These are phyloP conservation scores for Thraustochytrium striatum DNA, from an alignment of 352 stramenopile species.

Conservation along the genomic window DNA sequence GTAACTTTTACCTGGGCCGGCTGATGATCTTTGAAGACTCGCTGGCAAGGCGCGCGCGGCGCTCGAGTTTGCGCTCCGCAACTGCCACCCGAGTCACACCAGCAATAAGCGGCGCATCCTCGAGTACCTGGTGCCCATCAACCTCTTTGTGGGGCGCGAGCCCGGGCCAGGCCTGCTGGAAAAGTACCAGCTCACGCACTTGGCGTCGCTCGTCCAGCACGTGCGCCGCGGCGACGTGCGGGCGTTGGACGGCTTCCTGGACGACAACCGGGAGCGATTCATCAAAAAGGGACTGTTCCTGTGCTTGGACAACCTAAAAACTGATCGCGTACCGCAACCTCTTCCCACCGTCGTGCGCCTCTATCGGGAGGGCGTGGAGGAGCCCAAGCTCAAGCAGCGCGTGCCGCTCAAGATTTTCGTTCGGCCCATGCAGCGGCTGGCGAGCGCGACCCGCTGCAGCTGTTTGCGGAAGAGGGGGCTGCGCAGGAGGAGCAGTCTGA, in stretches of 20 bases:
- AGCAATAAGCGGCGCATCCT: conserved; percentile 12
- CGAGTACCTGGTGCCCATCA: conserved; percentile 45
- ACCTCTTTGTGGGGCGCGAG: conserved; percentile 4
- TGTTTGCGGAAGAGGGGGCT: not conserved
- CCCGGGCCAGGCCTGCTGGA: not conserved
- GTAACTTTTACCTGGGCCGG: conserved; percentile 36
- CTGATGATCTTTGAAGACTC: conserved; percentile 24
- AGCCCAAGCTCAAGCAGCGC: too few relatives aligned
- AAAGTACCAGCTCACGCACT: not conserved
- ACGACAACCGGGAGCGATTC: conserved; percentile 34
- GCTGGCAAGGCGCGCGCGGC: not conserved
- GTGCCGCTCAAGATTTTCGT: too few relatives aligned
- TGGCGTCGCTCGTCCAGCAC: not conserved
- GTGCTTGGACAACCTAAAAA: conserved; percentile 41
- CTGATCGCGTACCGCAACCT: conserved; percentile 46
- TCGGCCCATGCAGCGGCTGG: not conserved
- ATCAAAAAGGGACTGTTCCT: conserved; percentile 35
- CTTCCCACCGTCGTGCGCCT: conserved; percentile 32
- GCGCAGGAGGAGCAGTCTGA: not conserved
- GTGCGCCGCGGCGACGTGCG: conserved; percentile 35
- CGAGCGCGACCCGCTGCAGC: conserved; percentile 16
- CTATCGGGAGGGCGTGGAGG: conserved; percentile 34
- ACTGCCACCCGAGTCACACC: not conserved
- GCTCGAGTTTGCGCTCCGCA: conserved; percentile 31
- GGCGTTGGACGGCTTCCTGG: conserved; percentile 1